Evolutionary conservation across 495 filamentous ascomycete genomes (phyloP).

Genomic region (Xylaria flabelliformis): DNA sequence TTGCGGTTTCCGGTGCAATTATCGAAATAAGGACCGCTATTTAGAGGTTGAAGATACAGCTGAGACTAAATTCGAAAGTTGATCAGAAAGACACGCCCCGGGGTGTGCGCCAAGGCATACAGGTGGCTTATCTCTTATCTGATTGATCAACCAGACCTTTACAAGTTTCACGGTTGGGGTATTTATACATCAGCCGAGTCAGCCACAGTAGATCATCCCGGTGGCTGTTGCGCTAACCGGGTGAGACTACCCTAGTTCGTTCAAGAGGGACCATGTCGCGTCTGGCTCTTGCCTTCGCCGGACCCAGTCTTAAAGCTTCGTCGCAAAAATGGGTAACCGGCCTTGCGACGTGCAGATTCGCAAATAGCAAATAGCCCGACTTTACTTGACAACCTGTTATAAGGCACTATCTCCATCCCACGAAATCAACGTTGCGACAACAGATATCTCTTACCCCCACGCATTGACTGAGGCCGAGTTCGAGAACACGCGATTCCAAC

Average conservation of each 20-base stretch:
- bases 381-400: neutral
- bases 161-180: neutral
- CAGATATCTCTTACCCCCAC: neutral
- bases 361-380: constrained; percentile 19
- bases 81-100: neutral
- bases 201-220: neutral
- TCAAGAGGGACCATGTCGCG: neutral
- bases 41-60: neutral
- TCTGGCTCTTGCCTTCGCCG: neutral
- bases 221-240: constrained; percentile 4
- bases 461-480: neutral
- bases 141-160: neutral
- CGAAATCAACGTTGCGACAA: neutral
- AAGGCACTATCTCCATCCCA: neutral
- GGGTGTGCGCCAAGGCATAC: neutral
- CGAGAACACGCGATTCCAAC: constrained; percentile 8
- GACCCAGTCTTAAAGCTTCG: constrained; percentile 15
- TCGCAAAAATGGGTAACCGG: constrained; percentile 26
- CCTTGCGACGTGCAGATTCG: constrained; percentile 14
- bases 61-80: constrained; percentile 21
- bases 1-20: neutral
- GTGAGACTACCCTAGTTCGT: neutral
- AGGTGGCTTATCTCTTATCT: neutral
- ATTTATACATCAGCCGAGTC: no score
- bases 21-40: neutral